These are phyloP conservation scores for Penicillium brevicompactum DNA, from an alignment of 2,329 filamentous ascomycete species.

Conservation along the genomic window DNA sequence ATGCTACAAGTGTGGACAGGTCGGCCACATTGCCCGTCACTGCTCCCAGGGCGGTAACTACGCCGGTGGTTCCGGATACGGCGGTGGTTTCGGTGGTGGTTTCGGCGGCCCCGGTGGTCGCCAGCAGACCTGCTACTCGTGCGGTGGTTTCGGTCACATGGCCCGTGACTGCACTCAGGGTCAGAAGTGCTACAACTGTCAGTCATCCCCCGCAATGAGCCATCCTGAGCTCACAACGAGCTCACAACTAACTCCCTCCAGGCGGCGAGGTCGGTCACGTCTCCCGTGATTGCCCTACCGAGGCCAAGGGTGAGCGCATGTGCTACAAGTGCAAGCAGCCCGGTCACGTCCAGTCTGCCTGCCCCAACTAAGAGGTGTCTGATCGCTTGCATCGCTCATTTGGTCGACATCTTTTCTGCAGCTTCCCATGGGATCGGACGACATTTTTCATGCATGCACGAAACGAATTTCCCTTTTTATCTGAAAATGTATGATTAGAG, in stretches of 20 bases:
- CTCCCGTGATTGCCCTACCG: conserved; percentile 93
- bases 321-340: conserved; percentile 94
- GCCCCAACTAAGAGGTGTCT: conserved; percentile 69
- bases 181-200: conserved; percentile 99
- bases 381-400: conserved; percentile 26
- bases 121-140: conserved; percentile 94
- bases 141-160: conserved; percentile 96
- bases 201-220: conserved; percentile 27
- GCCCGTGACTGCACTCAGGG: conserved; percentile 97
- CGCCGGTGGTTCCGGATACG: conserved; percentile 53
- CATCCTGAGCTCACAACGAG: conserved; percentile 3
- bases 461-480: conserved; percentile 18
- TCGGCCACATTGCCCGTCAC: conserved; percentile 87
- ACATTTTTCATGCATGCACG: conserved; percentile 15
- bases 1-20: conserved; percentile 98
- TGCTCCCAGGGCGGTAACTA: conserved; percentile 55
- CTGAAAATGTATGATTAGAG: conserved; percentile 16
- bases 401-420: conserved; percentile 22
- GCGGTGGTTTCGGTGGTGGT: conserved; percentile 52
- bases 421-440: conserved; percentile 10
- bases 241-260: conserved; percentile 28
- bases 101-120: conserved; percentile 56
- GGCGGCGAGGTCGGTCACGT: conserved; percentile 88
- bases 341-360: conserved; percentile 91
- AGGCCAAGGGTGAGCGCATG: conserved; percentile 86